Conservation (phyloP, 345 rosid species). For the Hypericum androsaemum region DNA sequence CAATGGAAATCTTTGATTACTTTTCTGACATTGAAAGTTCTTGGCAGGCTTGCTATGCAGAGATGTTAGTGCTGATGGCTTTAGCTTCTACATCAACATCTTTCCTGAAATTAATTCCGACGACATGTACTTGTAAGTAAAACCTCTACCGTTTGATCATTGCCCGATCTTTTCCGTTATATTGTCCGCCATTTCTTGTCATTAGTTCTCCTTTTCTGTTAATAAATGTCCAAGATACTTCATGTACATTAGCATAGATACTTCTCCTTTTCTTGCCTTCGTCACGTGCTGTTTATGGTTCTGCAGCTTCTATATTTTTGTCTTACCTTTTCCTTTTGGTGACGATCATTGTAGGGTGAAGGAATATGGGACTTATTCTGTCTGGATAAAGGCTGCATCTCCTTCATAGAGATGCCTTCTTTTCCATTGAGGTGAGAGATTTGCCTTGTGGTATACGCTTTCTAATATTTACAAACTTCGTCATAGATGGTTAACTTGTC, state of each 20-base stretch:
- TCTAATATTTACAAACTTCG: too few relatives aligned
- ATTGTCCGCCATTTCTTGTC: neutral
- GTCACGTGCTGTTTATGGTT: too few relatives aligned
- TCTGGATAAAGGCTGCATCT: constrained; percentile 1
- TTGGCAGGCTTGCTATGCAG: constrained; percentile 79
- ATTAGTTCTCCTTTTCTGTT: too few relatives aligned
- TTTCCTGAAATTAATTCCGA: constrained; percentile 53
- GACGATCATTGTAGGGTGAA: neutral
- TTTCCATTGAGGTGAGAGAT: neutral
- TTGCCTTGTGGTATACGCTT: neutral
- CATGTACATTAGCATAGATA: too few relatives aligned
- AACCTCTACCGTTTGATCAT: neutral
- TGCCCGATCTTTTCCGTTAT: neutral
- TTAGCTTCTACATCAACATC: constrained; percentile 67
- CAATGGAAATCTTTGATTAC: constrained; percentile 8
- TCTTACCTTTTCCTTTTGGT: neutral
- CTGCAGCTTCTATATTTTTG: too few relatives aligned
- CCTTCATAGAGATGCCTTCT: constrained; percentile 1
- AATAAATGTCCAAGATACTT: too few relatives aligned
- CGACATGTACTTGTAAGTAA: constrained; percentile 55
- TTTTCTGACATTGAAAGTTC: constrained; percentile 3
- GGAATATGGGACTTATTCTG: neutral
- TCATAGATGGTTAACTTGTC: too few relatives aligned
- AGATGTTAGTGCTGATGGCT: constrained; percentile 83
- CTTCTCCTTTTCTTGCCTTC: too few relatives aligned